Percentiles rank a stretch among this genome's conserved stretches.
These are phyloP conservation scores for Mycena olivaceomarginata DNA, from an alignment of 768 basidiomycete genomes.

Conservation along the genomic window DNA sequence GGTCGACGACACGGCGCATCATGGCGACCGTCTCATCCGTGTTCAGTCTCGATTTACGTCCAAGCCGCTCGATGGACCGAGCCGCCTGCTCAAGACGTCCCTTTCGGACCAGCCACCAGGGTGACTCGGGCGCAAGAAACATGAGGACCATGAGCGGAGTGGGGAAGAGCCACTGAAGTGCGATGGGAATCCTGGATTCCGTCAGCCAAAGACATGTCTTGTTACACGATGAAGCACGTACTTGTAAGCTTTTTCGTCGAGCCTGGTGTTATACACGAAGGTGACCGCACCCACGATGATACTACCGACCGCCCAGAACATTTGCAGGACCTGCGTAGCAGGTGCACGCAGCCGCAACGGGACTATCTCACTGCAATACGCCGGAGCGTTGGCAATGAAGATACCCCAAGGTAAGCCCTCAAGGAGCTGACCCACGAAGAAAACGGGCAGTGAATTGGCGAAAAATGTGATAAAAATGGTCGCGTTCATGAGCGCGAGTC, in stretches of 20 bases:
- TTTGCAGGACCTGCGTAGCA: constrained; percentile 44
- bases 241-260: constrained; percentile 38
- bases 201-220: constrained; percentile 18
- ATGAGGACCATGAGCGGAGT: constrained; percentile 43
- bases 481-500: constrained; percentile 44
- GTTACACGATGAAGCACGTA: not conserved
- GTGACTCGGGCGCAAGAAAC: constrained; percentile 42
- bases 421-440: constrained; percentile 40
- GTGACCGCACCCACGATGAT: constrained; percentile 46
- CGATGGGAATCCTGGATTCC: constrained; percentile 40
- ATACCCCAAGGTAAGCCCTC: constrained; percentile 45
- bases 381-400: constrained; percentile 46
- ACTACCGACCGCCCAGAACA: constrained; percentile 45
- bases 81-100: constrained; percentile 36
- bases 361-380: constrained; percentile 46
- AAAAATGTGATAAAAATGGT: constrained; percentile 41
- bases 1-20: constrained; percentile 45
- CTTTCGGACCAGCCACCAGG: constrained; percentile 43
- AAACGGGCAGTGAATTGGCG: constrained; percentile 38
- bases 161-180: constrained; percentile 45
- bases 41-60: constrained; percentile 39
- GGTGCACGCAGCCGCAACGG: constrained; percentile 43
- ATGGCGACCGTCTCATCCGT: constrained; percentile 37
- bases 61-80: constrained; percentile 35
- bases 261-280: constrained; percentile 39